Evolutionary conservation across 768 basidiomycete species (phyloP), one percentile per base, ranked within the genome.

Genomic region (Russula sp.): DNA sequence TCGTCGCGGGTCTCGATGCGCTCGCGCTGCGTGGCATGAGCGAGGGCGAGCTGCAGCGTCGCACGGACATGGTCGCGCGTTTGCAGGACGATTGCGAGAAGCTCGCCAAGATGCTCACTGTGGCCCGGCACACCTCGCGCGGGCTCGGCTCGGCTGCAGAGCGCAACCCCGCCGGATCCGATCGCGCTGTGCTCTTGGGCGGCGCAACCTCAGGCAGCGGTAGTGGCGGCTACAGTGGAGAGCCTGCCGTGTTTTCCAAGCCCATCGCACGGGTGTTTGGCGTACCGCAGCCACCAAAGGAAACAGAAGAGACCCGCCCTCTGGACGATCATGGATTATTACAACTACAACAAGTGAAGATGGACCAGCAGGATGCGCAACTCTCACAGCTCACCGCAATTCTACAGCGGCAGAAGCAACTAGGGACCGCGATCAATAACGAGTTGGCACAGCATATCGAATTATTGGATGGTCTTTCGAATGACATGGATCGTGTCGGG

Each of bases 61-160:
- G 96, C 64, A 87, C 87, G 63, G 95, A 94, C 69, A 86, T 97
- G 86, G 85, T 94, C 54, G 88, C 86, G 58, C 79, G 87, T 60
- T 76, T 98, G 67, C 88, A 89, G 74, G 93, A 94, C 70, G 95
- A 98, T 71, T 88, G 90, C 76, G 90, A 90, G 76, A 90, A 88
- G 76, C 77, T 97, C 60, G 83, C 84, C 42, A 84, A 84, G 78
- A 90, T 96, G 79, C 86, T 93, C 45, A 88, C 90, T 38, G 83
- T 90, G 49, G 87, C 82, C 35, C 81, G 82, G 61, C 83, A 82
- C 67, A 77, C 73, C 32, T 77, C 78, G 45, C 78, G 80, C 64
- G 72, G 58, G 35, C 70, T 56, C 64, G 73, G 56, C 43, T 72
- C 75, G 0, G 70, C 74, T 10, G 68, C 76, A 29, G 70, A 75